Evolutionary conservation across 805 yeast species (phyloP).

Genomic region (Teunomyces stri): DNA sequence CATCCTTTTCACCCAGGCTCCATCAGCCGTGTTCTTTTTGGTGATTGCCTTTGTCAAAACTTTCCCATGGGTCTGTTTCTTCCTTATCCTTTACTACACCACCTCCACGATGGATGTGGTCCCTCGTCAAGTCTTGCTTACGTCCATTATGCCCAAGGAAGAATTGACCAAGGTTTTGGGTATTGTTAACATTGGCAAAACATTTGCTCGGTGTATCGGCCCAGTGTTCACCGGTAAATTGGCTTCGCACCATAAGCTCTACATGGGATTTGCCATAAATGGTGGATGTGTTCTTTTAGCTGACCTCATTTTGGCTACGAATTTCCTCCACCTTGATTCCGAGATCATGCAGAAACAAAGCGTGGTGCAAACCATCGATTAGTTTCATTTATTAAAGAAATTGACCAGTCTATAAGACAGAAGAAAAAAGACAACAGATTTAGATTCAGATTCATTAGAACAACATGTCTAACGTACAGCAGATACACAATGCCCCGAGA

Average conservation of each 20-base stretch:
- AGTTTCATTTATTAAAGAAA: not conserved
- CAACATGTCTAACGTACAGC: slow-evolving; percentile 32
- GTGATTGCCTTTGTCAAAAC: slow-evolving; percentile 25
- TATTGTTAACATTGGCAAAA: slow-evolving; percentile 79
- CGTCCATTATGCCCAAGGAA: slow-evolving; percentile 58
- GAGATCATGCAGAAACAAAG: slow-evolving; percentile 20
- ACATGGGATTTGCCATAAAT: slow-evolving; percentile 52
- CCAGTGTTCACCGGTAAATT: slow-evolving; percentile 76
- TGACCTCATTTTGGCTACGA: slow-evolving; percentile 42
- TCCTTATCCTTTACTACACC: slow-evolving; percentile 55
- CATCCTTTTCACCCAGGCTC: slow-evolving; percentile 70
- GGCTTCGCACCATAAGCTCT: slow-evolving; percentile 49
- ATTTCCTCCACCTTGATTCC: slow-evolving; percentile 41
- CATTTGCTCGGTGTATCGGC: slow-evolving; percentile 79
- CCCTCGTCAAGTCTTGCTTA: slow-evolving; percentile 79
- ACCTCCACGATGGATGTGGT: slow-evolving; percentile 87
- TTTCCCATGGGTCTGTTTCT: slow-evolving; percentile 46
- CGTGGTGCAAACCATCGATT: not conserved
- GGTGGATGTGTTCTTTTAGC: slow-evolving; percentile 52
- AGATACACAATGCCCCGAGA: slow-evolving; percentile 40
- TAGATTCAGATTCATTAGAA: slow-evolving; percentile 11
- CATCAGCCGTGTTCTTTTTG: slow-evolving; percentile 66
- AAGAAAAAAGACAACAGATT: no score
- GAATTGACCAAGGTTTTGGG: slow-evolving; percentile 82
- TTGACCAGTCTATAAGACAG: not conserved